These are phyloP conservation scores for Pleurotus tuoliensis DNA, from an alignment of 768 basidiomycete genomes.

Conservation along the genomic window DNA sequence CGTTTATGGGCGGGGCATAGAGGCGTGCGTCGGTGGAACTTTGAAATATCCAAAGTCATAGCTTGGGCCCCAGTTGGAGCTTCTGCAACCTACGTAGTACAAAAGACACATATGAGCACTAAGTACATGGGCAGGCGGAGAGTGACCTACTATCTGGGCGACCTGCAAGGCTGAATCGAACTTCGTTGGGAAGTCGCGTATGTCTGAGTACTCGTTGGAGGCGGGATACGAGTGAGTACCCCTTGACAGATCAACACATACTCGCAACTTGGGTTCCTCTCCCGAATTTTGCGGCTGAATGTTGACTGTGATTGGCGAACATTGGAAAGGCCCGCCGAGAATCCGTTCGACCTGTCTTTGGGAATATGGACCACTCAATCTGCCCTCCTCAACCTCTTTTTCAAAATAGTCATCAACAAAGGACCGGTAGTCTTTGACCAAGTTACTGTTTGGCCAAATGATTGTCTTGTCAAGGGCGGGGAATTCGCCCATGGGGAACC, in stretches of 20 bases:
- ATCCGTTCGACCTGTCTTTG: constrained; percentile 15
- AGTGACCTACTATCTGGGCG: constrained; percentile 13
- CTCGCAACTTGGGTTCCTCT: constrained; percentile 10
- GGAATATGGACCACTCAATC: constrained; percentile 21
- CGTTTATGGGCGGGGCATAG: constrained; percentile 22
- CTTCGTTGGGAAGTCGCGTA: constrained; percentile 12
- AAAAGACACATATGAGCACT: too few relatives aligned
- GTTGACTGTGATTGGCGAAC: constrained; percentile 20
- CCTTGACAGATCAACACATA: constrained; percentile 17
- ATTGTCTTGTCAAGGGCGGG: constrained; percentile 13
- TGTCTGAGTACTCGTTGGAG: constrained; percentile 12
- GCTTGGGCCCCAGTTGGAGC: constrained; percentile 27
- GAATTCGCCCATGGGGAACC: constrained; percentile 23
- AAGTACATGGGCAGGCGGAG: background rate
- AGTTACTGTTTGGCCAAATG: constrained; percentile 20
- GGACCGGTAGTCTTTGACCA: constrained; percentile 1
- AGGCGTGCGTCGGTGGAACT: constrained; percentile 24
- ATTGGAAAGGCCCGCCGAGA: constrained; percentile 25
- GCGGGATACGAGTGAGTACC: background rate
- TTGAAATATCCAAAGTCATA: constrained; percentile 23
- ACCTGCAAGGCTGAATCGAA: constrained; percentile 10
- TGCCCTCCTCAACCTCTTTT: constrained; percentile 10
- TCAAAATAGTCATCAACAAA: constrained; percentile 14
- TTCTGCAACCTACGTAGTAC: constrained; percentile 11
- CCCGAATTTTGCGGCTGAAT: constrained; percentile 10